Evolutionary conservation across 164 flowering plant species (phyloP).

Genomic region (Magnolia kwangsiensis): DNA sequence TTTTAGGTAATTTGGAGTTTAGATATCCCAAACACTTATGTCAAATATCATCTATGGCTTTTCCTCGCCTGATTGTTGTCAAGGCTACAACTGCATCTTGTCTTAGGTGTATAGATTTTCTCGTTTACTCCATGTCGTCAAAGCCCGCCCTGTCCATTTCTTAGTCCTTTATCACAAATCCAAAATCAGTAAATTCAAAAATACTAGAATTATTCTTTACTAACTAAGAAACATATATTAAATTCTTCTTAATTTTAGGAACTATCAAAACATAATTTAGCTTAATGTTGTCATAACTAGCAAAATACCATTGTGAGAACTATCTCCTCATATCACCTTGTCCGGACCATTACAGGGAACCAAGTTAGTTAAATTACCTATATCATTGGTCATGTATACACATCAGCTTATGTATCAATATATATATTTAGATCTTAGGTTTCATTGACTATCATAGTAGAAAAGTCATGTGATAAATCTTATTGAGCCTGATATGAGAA

Average conservation of each 20-base stretch:
- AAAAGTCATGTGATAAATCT: too few species aligned
- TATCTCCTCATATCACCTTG: not conserved
- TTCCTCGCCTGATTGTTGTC: not conserved
- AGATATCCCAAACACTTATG: not conserved
- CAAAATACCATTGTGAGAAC: not conserved
- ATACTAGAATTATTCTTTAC: not conserved
- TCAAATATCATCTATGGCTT: not conserved
- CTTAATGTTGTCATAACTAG: not conserved
- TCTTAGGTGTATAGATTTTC: not conserved
- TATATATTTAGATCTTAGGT: too few species aligned
- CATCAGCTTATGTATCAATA: too few species aligned
- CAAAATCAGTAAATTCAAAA: not conserved
- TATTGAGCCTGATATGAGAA: not conserved
- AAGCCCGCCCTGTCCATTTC: not conserved
- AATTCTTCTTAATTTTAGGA: not conserved
- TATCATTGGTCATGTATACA: too few species aligned
- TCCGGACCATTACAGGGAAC: not conserved
- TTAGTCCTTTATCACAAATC: not conserved
- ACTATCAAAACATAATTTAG: not conserved
- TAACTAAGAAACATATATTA: too few species aligned
- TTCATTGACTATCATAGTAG: too few species aligned
- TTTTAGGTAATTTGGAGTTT: not conserved
- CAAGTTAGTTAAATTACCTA: not conserved
- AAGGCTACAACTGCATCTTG: not conserved
- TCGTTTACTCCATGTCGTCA: not conserved